Base-by-base conservation (phyloP, 176 grass and related monocot species). In the Cenchrus purpureus region DNA sequence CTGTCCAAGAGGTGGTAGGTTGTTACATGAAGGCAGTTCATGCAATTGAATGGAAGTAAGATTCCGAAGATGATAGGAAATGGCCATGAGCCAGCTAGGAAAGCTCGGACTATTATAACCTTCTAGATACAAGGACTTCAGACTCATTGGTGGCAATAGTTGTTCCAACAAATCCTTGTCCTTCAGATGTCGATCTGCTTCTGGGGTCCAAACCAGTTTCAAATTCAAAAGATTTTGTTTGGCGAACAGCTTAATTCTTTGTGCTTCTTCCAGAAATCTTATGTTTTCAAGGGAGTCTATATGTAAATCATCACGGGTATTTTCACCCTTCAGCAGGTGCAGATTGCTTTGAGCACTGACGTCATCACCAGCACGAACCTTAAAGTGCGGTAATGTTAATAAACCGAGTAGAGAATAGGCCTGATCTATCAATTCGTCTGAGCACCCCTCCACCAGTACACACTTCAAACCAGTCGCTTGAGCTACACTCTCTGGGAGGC, bases 11-110 rank as follows among this genome's bases (percentile, higher is more conserved):
- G 60, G 8, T 72, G 80, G 68, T 28, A 82, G n/a, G 0, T 20
- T 8, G 0, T 5, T 60, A 53, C 60, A 76, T 1, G 0, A 1
- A 1, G 19, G 19, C 31, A 66, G 8, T 44, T 6, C 4, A 10
- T 0, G 0, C 7, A 84, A 3, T 0, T 0, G 0, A 28, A 75
- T 44, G 1, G 0, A 0, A 19, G 6, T 3, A 45, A 84, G 5
- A 11, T 76, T 84, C 0, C 32, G 71, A 7, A 84, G 71, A 65
- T 76, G 6, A 7, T 8, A 16, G 29, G 74, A 16, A 16, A 28
- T 25, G 81, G 81, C 42, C n/a, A n/a, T n/a, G n/a, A n/a, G n/a
- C n/a, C n/a, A n/a, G n/a, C n/a, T n/a, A n/a, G n/a, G n/a, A n/a
- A 83, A 25, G 12, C 19, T 8, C 3, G 3, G n/a, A n/a, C n/a